A percentile compares a stretch with the other conserved stretches of the same genome.
These are phyloP conservation scores for Atkinsonella hypoxylon DNA, from an alignment of 2,329 filamentous ascomycete species.

Conservation along the genomic window DNA sequence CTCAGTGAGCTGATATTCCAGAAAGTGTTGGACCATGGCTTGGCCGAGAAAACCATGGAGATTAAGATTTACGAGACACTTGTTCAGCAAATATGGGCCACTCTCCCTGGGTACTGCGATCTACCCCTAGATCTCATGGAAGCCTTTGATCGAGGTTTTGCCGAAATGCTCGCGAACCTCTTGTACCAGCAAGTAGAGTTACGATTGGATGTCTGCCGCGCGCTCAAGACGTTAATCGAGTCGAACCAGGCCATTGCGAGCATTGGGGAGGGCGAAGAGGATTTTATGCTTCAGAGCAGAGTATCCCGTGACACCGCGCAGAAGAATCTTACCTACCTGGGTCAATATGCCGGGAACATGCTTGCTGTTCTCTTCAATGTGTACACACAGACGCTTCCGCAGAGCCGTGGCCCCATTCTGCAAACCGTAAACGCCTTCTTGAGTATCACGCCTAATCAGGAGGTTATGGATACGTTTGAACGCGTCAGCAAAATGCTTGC, in stretches of 20 bases:
- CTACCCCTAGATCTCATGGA: conserved; percentile 66
- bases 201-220: conserved; percentile 76
- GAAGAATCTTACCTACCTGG: conserved; percentile 72
- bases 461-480: conserved; percentile 79
- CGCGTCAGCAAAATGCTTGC: conserved; percentile 79
- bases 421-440: conserved; percentile 92
- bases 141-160: conserved; percentile 78
- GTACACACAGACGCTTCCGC: conserved; percentile 89
- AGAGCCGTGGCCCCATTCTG: conserved; percentile 80
- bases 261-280: conserved; percentile 55
- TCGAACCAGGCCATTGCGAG: conserved; percentile 75
- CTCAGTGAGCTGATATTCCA: conserved; percentile 87
- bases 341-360: conserved; percentile 72
- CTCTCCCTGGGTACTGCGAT: conserved; percentile 89
- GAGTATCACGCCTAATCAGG: conserved; percentile 67
- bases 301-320: conserved; percentile 63
- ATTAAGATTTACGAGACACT: conserved; percentile 96
- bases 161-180: conserved; percentile 81
- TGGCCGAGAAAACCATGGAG: conserved; percentile 83
- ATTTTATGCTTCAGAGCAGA: conserved; percentile 65
- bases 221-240: conserved; percentile 76
- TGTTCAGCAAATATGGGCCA: conserved; percentile 90
- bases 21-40: conserved; percentile 69
- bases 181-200: conserved; percentile 87
- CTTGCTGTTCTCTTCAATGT: conserved; percentile 98